phyloP scores from a whole-genome alignment of 192 early-diverging fungal species.

The Funneliformis mosseae region DNA sequence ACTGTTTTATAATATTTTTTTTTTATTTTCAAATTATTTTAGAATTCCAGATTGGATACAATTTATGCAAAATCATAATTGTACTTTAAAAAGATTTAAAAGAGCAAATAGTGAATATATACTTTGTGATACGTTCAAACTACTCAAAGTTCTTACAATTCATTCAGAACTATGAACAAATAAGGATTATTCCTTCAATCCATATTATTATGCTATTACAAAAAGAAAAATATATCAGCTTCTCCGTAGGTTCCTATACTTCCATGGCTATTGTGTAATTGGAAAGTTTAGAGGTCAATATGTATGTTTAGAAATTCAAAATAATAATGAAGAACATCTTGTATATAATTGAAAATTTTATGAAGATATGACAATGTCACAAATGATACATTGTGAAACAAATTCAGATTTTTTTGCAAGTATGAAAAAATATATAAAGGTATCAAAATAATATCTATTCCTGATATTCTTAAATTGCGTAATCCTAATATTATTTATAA shows the following conservation, averaged over 20 bases:
- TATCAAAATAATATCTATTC: not conserved
- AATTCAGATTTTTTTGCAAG: conserved; percentile 13
- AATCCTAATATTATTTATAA: conserved; percentile 8
- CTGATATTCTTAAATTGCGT: not conserved
- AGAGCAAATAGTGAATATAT: not conserved
- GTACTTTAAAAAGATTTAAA: not conserved
- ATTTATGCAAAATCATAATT: not conserved
- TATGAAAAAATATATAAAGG: not conserved
- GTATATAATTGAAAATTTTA: not conserved
- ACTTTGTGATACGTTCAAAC: not conserved
- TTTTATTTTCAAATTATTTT: not conserved
- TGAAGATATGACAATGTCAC: not conserved
- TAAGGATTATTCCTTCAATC: not conserved
- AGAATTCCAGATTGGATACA: not conserved
- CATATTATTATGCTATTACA: not conserved
- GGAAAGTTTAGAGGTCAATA: not conserved
- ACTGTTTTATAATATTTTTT: too few species aligned
- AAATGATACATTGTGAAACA: not conserved
- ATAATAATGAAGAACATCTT: not conserved
- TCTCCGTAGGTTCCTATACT: not conserved
- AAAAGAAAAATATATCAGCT: not conserved
- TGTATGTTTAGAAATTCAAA: not conserved
- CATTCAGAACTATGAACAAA: not conserved
- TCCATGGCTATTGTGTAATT: not conserved
- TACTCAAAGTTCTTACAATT: not conserved